Evolutionary conservation across 805 yeast species (phyloP), one percentile per base, ranked within the genome.

Genomic region (Starmerella floricola): DNA sequence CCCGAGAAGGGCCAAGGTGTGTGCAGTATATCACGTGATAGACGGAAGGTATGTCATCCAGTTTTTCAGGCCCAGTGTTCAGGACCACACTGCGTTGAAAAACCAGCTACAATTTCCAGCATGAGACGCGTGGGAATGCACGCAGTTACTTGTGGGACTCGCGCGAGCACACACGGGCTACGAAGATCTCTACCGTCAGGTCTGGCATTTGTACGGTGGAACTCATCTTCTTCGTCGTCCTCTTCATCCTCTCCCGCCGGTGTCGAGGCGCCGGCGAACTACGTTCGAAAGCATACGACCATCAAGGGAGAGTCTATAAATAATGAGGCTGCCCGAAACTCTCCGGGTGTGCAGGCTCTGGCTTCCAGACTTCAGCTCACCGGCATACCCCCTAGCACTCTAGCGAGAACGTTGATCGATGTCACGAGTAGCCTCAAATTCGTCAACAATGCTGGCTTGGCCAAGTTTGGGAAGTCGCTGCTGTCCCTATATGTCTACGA

Each of bases 351-450:
- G 41, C 72, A 72, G 29, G 78, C 95, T 4, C 69, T 88, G 45
- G 95, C 84, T 55, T 65, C 81, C 16, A 75, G 98, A 61, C 66
- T 88, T 40, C 61, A 69, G 16, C 68, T 88, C 40, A 33, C 17
- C 15, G 52, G 63, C 19, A 80, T 73, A 55, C 60, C 76, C 42
- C 67, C 71, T 31, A 68, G 85, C 11, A 75, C 88, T 1, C 68
- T 91, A 46, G 87, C 94, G 1, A 79, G 87, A 56, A 74, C 91
- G 33, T 69, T 91, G 50, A 81, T 87, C 40, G 75, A 86, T 52
- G 53, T 61, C 44, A 59, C 55, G 20, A 60, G 62, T 50, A 64
- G 40, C 56, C 64, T 61, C 42, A 72, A 72, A 12, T 67, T 68
- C 46, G 79, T 77, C 15, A 80, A 82, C 61, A 88, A 91, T 60